Percentiles rank a stretch among this genome's conserved stretches.
Conservation (phyloP, 306 rosid species). For the Pyrus communis region DNA sequence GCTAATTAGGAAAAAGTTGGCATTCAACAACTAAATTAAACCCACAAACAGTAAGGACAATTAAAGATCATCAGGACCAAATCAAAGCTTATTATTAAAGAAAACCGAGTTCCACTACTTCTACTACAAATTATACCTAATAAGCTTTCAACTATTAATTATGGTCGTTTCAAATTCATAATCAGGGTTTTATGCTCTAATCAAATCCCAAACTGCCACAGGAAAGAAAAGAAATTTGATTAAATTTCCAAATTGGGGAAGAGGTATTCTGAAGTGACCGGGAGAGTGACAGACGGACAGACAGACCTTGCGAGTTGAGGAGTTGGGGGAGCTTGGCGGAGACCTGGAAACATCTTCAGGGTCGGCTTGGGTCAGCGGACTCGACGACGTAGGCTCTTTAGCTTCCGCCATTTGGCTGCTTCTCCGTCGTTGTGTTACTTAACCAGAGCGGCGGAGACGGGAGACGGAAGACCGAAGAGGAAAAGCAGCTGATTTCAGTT, state of each 20-base stretch:
- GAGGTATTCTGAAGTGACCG: neutral
- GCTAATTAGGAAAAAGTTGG: no score
- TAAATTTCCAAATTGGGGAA: neutral
- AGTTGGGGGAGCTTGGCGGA: conserved; percentile 69
- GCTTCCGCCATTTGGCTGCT: conserved; percentile 51
- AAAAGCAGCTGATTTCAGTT: neutral
- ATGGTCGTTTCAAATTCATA: neutral
- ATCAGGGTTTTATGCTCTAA: neutral
- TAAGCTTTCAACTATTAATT: neutral
- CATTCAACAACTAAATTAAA: no score
- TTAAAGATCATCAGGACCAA: no score
- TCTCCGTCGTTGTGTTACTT: neutral
- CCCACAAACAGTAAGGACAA: no score
- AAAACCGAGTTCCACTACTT: no score
- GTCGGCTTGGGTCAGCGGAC: conserved; percentile 70
- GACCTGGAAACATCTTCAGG: conserved; percentile 71
- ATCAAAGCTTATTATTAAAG: no score
- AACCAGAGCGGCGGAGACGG: neutral
- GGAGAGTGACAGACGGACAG: neutral
- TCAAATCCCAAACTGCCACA: neutral
- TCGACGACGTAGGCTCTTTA: conserved; percentile 69
- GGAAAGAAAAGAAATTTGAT: neutral
- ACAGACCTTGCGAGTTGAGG: conserved; percentile 77
- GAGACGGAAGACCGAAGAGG: neutral
- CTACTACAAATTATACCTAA: no score